phyloP scores from a whole-genome alignment of 768 basidiomycete genomes.

The Termitomyces sp. region DNA sequence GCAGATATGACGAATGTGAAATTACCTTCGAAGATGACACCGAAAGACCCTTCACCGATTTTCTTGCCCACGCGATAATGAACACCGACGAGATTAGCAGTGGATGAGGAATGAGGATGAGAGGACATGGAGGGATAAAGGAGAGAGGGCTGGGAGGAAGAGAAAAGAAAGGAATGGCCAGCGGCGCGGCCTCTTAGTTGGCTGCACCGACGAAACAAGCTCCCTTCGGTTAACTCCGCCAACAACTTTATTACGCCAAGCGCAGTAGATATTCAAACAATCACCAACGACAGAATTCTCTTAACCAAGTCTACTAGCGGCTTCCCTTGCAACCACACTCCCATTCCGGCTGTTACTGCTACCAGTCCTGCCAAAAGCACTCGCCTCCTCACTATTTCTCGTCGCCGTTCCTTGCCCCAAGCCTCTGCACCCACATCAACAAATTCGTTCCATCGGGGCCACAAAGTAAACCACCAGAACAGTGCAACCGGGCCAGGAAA shows the following conservation, averaged over 20 bases:
- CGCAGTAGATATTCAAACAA: constrained; percentile 9
- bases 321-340: constrained; percentile 6
- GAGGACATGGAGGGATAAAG: constrained; percentile 41
- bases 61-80: constrained; percentile 98
- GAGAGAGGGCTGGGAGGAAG: constrained; percentile 16
- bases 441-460: constrained; percentile 38
- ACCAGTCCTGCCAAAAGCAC: constrained; percentile 17
- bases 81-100: constrained; percentile 83
- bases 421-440: constrained; percentile 31
- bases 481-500: constrained; percentile 49
- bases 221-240: constrained; percentile 18
- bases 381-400: constrained; percentile 16
- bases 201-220: constrained; percentile 14
- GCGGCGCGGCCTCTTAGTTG: constrained; percentile 24
- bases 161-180: constrained; percentile 22
- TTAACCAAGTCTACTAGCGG: constrained; percentile 1
- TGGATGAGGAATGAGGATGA: constrained; percentile 53
- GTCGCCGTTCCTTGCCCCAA: constrained; percentile 27
- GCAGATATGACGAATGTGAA: constrained; percentile 1
- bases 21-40: constrained; percentile 89
- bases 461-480: constrained; percentile 47
- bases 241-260: constrained; percentile 4
- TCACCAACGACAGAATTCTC: constrained; percentile 8
- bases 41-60: constrained; percentile 98
- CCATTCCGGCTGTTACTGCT: constrained; percentile 13